A percentile compares a stretch with the other conserved stretches of the same genome.
These are phyloP conservation scores for Plectosphaerella sp. DNA, from an alignment of 2,329 filamentous ascomycete species.

Conservation along the genomic window DNA sequence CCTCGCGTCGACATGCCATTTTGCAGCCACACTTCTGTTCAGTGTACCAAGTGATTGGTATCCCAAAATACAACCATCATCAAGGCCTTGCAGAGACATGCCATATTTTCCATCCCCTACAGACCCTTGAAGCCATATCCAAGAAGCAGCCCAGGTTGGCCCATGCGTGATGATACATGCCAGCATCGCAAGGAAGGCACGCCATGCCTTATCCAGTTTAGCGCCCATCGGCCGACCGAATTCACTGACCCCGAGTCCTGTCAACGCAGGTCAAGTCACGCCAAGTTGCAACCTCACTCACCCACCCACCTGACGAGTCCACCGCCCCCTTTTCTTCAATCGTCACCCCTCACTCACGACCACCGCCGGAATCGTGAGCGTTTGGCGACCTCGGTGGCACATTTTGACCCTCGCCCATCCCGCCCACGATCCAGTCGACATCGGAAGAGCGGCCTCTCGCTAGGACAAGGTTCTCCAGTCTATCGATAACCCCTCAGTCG, in stretches of 20 bases:
- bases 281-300: conserved; percentile 7
- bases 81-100: too few relatives aligned
- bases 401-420: not conserved
- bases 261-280: conserved; percentile 9
- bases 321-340: conserved; percentile 12
- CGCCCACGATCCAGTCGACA: not conserved
- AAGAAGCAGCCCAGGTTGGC: not conserved
- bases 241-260: conserved; percentile 1
- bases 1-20: not conserved
- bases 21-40: too few relatives aligned
- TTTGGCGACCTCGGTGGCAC: not conserved
- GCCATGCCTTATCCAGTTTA: conserved; percentile 8
- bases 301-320: conserved; percentile 2
- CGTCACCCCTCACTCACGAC: not conserved
- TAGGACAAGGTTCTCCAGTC: too few relatives aligned
- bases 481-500: not conserved
- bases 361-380: not conserved
- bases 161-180: conserved; percentile 5
- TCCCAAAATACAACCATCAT: too few relatives aligned
- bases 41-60: too few relatives aligned
- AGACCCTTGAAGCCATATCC: not conserved
- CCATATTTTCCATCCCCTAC: too few relatives aligned
- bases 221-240: conserved; percentile 6
- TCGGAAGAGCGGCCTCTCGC: not conserved
- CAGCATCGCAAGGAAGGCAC: not conserved